Evolutionary conservation across 805 yeast species (phyloP), one percentile per base, ranked within the genome.

Genomic region (Middelhovenomyces tepae): DNA sequence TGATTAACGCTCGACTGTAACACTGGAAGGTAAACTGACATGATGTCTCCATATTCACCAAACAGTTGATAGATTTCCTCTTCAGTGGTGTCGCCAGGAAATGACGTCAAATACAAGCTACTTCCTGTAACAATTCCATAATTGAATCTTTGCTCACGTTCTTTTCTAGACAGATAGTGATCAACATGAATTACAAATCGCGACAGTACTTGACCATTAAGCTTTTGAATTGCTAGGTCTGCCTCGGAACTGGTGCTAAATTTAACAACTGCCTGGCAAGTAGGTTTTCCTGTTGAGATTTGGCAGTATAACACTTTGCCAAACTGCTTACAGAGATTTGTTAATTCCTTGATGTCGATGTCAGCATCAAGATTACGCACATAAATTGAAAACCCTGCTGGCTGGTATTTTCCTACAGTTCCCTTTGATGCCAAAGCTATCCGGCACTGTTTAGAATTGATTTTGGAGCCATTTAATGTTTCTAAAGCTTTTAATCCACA

Each of bases 401-500:
- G n/a, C 16, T 20, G 14, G 4, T 22, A 17, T 13, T 28, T n/a
- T 16, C 22, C 7, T 16, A 18, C 13, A 5, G 35, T 18, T n/a
- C n/a, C n/a, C 27, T 33, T 33, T 11, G 21, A 18, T 5, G 27
- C 34, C 28, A 25, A 27, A 34, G 33, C 27, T 13, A 33, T 20
- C 10, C 39, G 27, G 18, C 42, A 39, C 4, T 34, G 28, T 14
- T 18, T 5, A 10, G 31, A 34, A 11, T 11, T n/a, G 31, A 39
- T 37, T 3, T 10, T 9, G 18, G 42, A 22, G 14, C 10, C 25
- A 26, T 37, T 37, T 11, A 6, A 9, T 14, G 15, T 20, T 13
- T 32, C 37, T 22, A 39, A n/a, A 3, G 42, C 42, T 9, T 4
- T 22, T 10, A 23, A 3, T 13, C 31, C 39, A 34, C 71, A 78